Evolutionary conservation across 768 basidiomycete species (phyloP), one percentile per base, ranked within the genome.

Genomic region (Trametes gibbosa): DNA sequence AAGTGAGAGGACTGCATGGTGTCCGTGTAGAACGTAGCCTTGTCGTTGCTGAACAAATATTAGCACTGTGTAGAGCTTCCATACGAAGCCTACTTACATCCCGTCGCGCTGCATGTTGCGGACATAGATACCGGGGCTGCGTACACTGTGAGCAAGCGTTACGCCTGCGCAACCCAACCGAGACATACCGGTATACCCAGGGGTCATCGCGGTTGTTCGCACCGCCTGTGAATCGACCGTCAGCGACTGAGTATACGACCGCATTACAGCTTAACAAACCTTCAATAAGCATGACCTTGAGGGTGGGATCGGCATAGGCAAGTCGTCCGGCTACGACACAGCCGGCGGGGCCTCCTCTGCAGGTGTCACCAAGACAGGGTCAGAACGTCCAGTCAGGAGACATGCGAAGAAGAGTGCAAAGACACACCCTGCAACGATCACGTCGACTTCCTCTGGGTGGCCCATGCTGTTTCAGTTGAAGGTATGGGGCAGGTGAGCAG

Each of bases 281-380:
- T 76, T 88, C 87, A 58, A 88, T 84, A 65, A 89, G 80, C 84
- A 88, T 85, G 58, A 89, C 86, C 69, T 88, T 86, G 56, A 89
- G 71, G 66, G 75, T 87, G 24, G 86, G 85, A 71, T 88, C 87
- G 39, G 86, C 85, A 65, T 83, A 85, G 0, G 87, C 87, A 52
- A 89, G 73, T 55, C 87, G 78, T 53, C 87, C 87, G 13, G 87
- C 87, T 27, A 84, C 81, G 50, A 86, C 86, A 66, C 84, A 84
- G 60, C 85, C 85, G 76, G 85, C 84, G 19, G 85, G 85, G 60
- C 85, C 85, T 72, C 85, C 85, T 69, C 76, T 77, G 61, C 23
- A 1, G 23, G 37, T 14, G 43, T 7, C 24, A 32, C 8, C 24
- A 49, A 23, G 17, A 19, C 7, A 43, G 49, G 13, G 29, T 48